These are phyloP conservation scores for Xylaria sp. DNA, from an alignment of 2,329 filamentous ascomycete genomes.

Conservation along the genomic window DNA sequence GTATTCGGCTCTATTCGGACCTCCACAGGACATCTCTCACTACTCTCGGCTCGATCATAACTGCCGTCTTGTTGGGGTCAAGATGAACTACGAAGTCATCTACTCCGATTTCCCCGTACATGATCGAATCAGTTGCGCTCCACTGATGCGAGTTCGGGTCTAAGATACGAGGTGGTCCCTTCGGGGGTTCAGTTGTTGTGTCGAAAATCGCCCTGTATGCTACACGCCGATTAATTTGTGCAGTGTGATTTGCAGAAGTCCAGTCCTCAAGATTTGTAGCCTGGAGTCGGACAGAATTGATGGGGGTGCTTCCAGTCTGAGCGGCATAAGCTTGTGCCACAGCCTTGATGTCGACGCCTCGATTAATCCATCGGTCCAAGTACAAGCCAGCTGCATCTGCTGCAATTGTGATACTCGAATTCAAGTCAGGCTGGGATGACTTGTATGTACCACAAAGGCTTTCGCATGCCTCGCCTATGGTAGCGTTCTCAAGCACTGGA, in stretches of 20 bases:
- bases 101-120: slow-evolving; percentile 27
- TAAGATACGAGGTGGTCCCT: slow-evolving; percentile 19
- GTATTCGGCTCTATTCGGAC: not conserved
- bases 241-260: not conserved
- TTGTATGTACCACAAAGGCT: slow-evolving; percentile 25
- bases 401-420: slow-evolving; percentile 30
- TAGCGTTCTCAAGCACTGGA: slow-evolving; percentile 20
- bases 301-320: slow-evolving; percentile 16
- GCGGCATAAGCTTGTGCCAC: slow-evolving; percentile 22
- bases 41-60: slow-evolving; percentile 25
- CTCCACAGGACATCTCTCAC: slow-evolving; percentile 25
- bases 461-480: slow-evolving; percentile 8
- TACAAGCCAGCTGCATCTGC: slow-evolving; percentile 29
- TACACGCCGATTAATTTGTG: slow-evolving; percentile 2
- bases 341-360: slow-evolving; percentile 19
- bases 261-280: slow-evolving; percentile 21
- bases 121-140: slow-evolving; percentile 13
- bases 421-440: slow-evolving; percentile 3
- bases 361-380: slow-evolving; percentile 22
- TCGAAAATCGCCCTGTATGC: slow-evolving; percentile 27
- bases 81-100: slow-evolving; percentile 32
- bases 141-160: slow-evolving; percentile 15
- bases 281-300: slow-evolving; percentile 11
- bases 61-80: slow-evolving; percentile 21
- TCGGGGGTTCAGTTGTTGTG: slow-evolving; percentile 7